phyloP scores from a whole-genome alignment of 306 rosid species.

The Benincasa hispida region DNA sequence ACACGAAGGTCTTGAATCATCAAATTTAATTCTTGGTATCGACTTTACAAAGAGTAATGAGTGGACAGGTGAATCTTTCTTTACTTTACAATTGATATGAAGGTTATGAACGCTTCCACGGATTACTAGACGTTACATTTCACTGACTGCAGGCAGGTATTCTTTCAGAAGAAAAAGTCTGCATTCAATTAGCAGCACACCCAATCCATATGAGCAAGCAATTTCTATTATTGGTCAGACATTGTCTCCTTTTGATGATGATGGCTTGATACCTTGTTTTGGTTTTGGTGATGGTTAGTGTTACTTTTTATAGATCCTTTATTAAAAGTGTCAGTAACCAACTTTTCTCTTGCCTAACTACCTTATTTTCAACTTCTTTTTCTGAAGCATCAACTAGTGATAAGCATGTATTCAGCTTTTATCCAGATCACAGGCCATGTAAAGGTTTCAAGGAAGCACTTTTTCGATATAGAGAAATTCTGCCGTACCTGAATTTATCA shows the following conservation, averaged over 20 bases:
- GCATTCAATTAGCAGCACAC: slow-evolving; percentile 48
- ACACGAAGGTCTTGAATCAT: slow-evolving; percentile 92
- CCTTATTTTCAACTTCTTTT: slow-evolving; percentile 12
- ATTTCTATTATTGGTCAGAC: slow-evolving; percentile 82
- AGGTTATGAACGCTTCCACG: not conserved
- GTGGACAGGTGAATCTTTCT: slow-evolving; percentile 72
- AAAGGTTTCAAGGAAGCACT: slow-evolving; percentile 84
- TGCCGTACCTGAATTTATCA: slow-evolving; percentile 60
- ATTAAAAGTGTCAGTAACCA: not conserved
- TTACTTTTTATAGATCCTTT: slow-evolving; percentile 10
- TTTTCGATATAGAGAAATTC: slow-evolving; percentile 65
- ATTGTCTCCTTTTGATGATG: slow-evolving; percentile 85
- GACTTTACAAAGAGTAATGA: slow-evolving; percentile 99
- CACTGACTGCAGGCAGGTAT: slow-evolving; percentile 45
- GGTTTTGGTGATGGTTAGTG: slow-evolving; percentile 92
- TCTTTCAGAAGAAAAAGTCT: slow-evolving; percentile 76
- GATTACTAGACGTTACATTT: slow-evolving; percentile 11
- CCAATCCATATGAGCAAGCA: slow-evolving; percentile 97
- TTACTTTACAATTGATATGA: not conserved
- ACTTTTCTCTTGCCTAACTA: slow-evolving; percentile 1
- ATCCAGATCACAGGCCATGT: slow-evolving; percentile 38
- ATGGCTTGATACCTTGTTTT: slow-evolving; percentile 85
- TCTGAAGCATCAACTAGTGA: slow-evolving; percentile 70
- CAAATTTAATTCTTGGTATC: slow-evolving; percentile 78
- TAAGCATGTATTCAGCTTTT: slow-evolving; percentile 57